These are phyloP conservation scores for Apiospora arundinis DNA, from an alignment of 2,329 filamentous ascomycete genomes.

Conservation along the genomic window DNA sequence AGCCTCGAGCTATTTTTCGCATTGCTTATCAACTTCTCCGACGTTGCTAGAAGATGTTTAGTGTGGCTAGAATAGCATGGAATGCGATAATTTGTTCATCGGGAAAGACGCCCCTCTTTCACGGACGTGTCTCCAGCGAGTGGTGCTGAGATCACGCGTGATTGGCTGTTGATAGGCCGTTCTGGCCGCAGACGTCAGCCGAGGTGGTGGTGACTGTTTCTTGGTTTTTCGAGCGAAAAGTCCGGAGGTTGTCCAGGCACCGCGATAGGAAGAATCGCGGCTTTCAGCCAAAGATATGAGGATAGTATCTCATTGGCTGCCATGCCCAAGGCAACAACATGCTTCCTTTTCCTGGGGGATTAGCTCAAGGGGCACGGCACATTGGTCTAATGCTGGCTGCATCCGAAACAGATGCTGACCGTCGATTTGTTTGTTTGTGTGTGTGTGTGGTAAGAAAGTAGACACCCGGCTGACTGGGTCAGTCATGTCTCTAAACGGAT, in stretches of 20 bases:
- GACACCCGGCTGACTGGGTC: slow-evolving; percentile 11
- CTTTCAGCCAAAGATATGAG: not conserved
- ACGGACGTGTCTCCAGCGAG: not conserved
- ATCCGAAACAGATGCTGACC: slow-evolving; percentile 10
- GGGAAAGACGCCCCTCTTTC: not conserved
- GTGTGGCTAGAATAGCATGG: not conserved
- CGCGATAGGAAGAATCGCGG: not conserved
- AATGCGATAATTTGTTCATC: not conserved
- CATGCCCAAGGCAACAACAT: not conserved
- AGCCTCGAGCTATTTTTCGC: not conserved
- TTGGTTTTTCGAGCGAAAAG: not conserved
- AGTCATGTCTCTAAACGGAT: slow-evolving; percentile 14
- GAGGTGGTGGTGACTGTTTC: not conserved
- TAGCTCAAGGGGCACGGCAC: not conserved
- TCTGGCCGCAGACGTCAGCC: slow-evolving; percentile 2
- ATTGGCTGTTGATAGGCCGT: slow-evolving; percentile 10
- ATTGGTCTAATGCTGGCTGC: not conserved
- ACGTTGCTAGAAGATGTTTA: not conserved
- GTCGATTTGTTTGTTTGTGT: not conserved
- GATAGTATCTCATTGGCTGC: not conserved
- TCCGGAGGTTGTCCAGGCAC: not conserved
- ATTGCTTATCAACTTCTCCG: not conserved
- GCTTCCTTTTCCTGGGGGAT: not conserved
- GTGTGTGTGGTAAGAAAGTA: not conserved
- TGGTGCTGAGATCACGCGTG: not conserved